phyloP scores from a whole-genome alignment of 2,329 filamentous ascomycete genomes.

The Thelonectria rubi region DNA sequence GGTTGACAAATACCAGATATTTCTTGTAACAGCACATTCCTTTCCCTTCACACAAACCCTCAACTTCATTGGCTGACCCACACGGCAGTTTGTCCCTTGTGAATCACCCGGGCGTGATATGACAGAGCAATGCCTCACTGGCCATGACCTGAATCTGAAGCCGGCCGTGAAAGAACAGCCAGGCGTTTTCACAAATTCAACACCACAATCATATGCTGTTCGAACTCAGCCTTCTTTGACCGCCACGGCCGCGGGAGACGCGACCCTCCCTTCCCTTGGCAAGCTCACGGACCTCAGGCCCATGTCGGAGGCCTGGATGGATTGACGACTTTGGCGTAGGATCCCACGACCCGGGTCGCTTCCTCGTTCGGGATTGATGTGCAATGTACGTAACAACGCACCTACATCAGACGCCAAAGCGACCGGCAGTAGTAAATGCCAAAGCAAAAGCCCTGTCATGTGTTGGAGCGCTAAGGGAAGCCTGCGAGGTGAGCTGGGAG shows the following conservation, averaged over 20 bases:
- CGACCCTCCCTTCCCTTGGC: slow-evolving; percentile 13
- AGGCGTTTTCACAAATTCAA: background rate
- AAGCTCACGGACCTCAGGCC: slow-evolving; percentile 9
- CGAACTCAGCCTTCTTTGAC: slow-evolving; percentile 25
- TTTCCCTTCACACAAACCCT: background rate
- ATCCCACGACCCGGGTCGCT: slow-evolving; percentile 14
- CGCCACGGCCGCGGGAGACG: slow-evolving; percentile 26
- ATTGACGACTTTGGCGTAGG: slow-evolving; percentile 3
- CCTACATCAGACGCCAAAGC: background rate
- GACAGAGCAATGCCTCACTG: background rate
- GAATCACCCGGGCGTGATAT: background rate
- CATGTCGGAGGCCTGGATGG: background rate
- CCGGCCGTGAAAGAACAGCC: slow-evolving; percentile 1
- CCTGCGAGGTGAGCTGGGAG: background rate
- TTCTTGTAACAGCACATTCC: background rate
- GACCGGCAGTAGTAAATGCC: background rate
- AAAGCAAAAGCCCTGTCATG: background rate
- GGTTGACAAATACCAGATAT: slow-evolving; percentile 21
- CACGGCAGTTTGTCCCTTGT: background rate
- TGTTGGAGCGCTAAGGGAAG: slow-evolving; percentile 1
- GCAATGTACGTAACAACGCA: background rate
- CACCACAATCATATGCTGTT: slow-evolving; percentile 6
- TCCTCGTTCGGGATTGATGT: background rate
- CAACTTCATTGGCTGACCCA: background rate
- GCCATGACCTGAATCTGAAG: slow-evolving; percentile 24